These are phyloP conservation scores for Penicillium palitans DNA, from an alignment of 2,329 filamentous ascomycete species.

Conservation along the genomic window DNA sequence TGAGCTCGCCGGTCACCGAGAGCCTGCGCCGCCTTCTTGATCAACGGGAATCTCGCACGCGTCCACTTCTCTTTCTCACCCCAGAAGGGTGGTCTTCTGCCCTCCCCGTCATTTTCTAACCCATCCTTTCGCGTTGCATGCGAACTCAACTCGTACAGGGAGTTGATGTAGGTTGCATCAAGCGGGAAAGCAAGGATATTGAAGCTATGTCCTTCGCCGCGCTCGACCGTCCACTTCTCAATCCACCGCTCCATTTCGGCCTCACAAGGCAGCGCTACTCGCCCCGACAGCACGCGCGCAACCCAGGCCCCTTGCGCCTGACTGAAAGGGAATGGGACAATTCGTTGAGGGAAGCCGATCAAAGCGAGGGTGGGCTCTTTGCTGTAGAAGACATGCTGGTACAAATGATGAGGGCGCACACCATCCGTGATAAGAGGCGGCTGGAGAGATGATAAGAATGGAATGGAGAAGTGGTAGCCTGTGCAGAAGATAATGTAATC, in stretches of 20 bases:
- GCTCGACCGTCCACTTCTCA: neutral
- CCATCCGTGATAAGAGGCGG: slow-evolving; percentile 11
- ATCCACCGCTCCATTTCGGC: slow-evolving; percentile 13
- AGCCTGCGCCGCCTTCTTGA: slow-evolving; percentile 43
- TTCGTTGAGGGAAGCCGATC: slow-evolving; percentile 12
- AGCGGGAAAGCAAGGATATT: slow-evolving; percentile 14
- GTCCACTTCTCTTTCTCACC: slow-evolving; percentile 36
- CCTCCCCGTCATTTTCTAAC: slow-evolving; percentile 41
- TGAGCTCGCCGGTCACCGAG: slow-evolving; percentile 39
- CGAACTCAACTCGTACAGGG: slow-evolving; percentile 5
- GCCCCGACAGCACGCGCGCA: slow-evolving; percentile 12
- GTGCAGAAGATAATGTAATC: slow-evolving; percentile 14
- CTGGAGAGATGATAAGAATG: slow-evolving; percentile 10
- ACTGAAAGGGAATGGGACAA: slow-evolving; percentile 13
- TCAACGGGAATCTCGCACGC: slow-evolving; percentile 43
- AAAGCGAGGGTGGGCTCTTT: slow-evolving; percentile 13
- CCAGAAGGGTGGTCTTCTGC: slow-evolving; percentile 46
- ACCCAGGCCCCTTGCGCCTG: slow-evolving; percentile 16
- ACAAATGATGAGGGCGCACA: slow-evolving; percentile 10
- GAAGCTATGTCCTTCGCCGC: slow-evolving; percentile 10
- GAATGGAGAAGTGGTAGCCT: slow-evolving; percentile 11
- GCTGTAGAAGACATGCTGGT: slow-evolving; percentile 11
- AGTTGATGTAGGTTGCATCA: slow-evolving; percentile 18
- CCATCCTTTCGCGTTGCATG: slow-evolving; percentile 10
- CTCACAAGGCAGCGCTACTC: slow-evolving; percentile 1